Base-by-base conservation (phyloP, 2,329 filamentous ascomycete species). In the Cladosporium sp. region DNA sequence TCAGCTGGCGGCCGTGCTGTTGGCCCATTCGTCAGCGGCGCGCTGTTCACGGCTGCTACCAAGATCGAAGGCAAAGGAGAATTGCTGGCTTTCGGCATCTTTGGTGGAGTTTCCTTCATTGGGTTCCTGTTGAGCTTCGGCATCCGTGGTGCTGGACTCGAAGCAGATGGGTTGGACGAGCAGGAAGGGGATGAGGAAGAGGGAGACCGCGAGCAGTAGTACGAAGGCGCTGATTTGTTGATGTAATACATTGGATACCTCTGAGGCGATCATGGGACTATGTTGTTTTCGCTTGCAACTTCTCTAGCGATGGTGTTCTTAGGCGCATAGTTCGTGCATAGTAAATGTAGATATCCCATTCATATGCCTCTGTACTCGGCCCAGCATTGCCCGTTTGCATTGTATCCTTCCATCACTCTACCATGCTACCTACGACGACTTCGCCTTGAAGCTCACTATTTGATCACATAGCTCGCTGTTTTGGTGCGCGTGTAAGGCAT, bases 1-100 rank as follows among this genome's bases (percentile, higher is more conserved):
- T 96, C 91, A 0, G 94, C 94, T 0, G 90, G 90, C 0, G 94
- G 94, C 8, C 86, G 94, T 59, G 91, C 92, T 42, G 83, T 91
- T 0, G 94, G 94, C 0, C 94, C 94, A 0, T 92, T 97, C 63
- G 77, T 96, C 0, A 94, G 91, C 0, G 94, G 94, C 0, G 86
- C 86, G 0, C 78, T 99, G 0, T 99, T 96, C 72, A 90, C 90
- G 0, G 77, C 93, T 0, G 87, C 91, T 0, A 87, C 85, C 0
- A 81, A 83, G 49, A 80, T 96, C 4, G 77, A 81, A 10, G 89
- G 87, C 2, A 94, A 91, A 68, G 93, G 94, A 1, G 92, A 96
- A 72, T 85, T 86, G 1, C 74, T 97, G 4, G 86, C 90, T 0
- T 99, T 95, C 82, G 90, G 90, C 1, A 73, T 96, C 0, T 97